These are phyloP conservation scores for Berkeleyomyces basicola DNA, from an alignment of 2,329 filamentous ascomycete genomes.

Conservation along the genomic window DNA sequence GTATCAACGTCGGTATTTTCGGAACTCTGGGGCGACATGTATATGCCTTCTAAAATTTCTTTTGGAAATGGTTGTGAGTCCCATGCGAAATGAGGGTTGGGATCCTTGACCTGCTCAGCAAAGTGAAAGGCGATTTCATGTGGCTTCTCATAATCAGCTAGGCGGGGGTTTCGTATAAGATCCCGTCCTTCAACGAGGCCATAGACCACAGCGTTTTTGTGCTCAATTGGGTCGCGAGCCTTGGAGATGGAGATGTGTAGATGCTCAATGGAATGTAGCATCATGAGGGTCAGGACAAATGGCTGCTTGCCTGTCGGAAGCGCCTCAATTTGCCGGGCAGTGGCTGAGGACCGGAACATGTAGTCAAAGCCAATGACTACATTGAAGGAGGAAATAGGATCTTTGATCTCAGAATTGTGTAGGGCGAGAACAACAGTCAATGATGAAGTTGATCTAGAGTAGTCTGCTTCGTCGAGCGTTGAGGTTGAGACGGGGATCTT, in stretches of 20 bases:
- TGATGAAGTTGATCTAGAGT: constrained; percentile 21
- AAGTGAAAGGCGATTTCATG: constrained; percentile 32
- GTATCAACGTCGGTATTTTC: not conserved
- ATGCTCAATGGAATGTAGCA: constrained; percentile 38
- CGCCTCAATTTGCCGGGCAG: constrained; percentile 16
- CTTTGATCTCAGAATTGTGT: constrained; percentile 23
- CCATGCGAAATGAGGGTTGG: constrained; percentile 27
- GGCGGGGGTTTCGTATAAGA: constrained; percentile 26
- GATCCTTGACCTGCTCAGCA: constrained; percentile 27
- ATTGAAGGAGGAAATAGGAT: constrained; percentile 28
- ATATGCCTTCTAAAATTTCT: constrained; percentile 32
- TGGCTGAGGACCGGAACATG: constrained; percentile 26
- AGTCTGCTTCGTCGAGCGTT: constrained; percentile 18
- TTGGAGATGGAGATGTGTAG: constrained; percentile 30
- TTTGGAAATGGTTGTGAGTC: constrained; percentile 31
- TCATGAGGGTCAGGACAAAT: constrained; percentile 32
- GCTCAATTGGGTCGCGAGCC: constrained; percentile 25
- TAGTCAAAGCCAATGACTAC: constrained; percentile 39
- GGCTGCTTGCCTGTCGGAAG: constrained; percentile 21
- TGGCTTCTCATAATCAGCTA: constrained; percentile 24
- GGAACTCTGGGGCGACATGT: constrained; percentile 21
- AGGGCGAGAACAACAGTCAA: constrained; percentile 28
- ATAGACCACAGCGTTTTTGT: constrained; percentile 29
- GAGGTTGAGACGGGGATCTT: constrained; percentile 22
- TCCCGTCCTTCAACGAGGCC: constrained; percentile 23